These are phyloP conservation scores for Pythium apleroticum DNA, from an alignment of 352 stramenopile species.

Conservation along the genomic window DNA sequence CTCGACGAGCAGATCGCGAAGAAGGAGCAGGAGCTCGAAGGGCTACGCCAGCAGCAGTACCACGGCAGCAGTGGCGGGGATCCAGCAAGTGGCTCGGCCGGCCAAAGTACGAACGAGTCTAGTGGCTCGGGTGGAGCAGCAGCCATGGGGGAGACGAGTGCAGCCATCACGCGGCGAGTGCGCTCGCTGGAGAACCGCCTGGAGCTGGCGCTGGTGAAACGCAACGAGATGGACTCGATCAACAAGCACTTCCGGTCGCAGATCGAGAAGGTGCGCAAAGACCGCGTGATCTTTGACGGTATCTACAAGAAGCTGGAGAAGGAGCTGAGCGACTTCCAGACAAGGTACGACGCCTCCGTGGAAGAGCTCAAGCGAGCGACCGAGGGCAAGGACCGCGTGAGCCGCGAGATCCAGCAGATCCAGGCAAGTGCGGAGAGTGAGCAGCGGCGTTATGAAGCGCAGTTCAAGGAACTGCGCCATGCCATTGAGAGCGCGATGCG, in stretches of 20 bases:
- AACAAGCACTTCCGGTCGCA: conserved; percentile 75
- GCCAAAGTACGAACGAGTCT: conserved; percentile 1
- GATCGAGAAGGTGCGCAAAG: conserved; percentile 66
- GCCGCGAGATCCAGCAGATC: conserved; percentile 48
- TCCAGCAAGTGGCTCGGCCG: neutral
- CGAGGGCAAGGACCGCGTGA: conserved; percentile 46
- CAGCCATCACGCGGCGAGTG: conserved; percentile 45
- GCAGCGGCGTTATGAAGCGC: conserved; percentile 55
- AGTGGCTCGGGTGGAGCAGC: neutral
- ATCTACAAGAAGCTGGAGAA: conserved; percentile 88
- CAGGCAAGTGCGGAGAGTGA: conserved; percentile 49
- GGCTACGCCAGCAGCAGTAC: conserved; percentile 38
- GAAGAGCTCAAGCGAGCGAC: conserved; percentile 46
- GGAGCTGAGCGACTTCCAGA: conserved; percentile 54
- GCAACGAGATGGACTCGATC: conserved; percentile 80
- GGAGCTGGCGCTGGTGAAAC: conserved; percentile 74
- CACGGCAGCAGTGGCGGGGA: neutral
- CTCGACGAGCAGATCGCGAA: conserved; percentile 47
- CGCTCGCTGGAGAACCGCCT: conserved; percentile 70
- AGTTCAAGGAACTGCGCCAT: conserved; percentile 62
- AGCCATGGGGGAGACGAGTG: conserved; percentile 33
- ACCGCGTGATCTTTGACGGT: conserved; percentile 76
- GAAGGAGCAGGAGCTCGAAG: conserved; percentile 50
- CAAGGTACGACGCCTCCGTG: conserved; percentile 45
- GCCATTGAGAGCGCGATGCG: conserved; percentile 52